phyloP scores from a whole-genome alignment of 2,329 filamentous ascomycete species.

The Ophiognomonia clavigignenti-juglandacearum region DNA sequence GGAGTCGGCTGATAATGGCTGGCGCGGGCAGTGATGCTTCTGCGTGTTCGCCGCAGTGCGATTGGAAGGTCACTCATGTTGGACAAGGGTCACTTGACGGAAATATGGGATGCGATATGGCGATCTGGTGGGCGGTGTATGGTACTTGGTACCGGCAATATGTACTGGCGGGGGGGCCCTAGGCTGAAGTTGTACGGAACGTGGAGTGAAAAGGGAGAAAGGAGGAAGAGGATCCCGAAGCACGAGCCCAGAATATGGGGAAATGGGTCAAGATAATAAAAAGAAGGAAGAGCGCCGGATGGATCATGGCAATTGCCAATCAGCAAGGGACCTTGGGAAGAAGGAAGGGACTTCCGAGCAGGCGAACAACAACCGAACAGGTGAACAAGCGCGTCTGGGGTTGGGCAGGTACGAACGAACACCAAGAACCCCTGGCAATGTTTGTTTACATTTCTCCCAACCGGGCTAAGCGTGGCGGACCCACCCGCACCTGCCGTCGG shows the following conservation, averaged over 20 bases:
- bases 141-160: too few relatives aligned
- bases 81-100: neutral
- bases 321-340: too few relatives aligned
- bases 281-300: neutral
- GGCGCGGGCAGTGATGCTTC: slow-evolving; percentile 29
- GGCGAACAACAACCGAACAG: neutral
- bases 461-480: neutral
- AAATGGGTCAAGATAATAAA: neutral
- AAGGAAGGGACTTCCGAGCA: neutral
- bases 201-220: neutral
- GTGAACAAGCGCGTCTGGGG: neutral
- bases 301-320: too few relatives aligned
- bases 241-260: neutral
- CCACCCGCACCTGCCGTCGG: too few relatives aligned
- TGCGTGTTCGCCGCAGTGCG: slow-evolving; percentile 50
- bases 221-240: neutral
- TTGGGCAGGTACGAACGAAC: neutral
- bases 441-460: neutral
- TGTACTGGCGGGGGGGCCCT: too few relatives aligned
- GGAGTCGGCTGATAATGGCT: slow-evolving; percentile 14
- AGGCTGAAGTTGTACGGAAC: neutral
- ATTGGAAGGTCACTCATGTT: slow-evolving; percentile 46
- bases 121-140: too few relatives aligned
- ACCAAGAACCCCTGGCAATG: neutral
- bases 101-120: neutral